Conservation (phyloP, 192 early-diverging fungal species). For the Backusella tarrabulga region DNA sequence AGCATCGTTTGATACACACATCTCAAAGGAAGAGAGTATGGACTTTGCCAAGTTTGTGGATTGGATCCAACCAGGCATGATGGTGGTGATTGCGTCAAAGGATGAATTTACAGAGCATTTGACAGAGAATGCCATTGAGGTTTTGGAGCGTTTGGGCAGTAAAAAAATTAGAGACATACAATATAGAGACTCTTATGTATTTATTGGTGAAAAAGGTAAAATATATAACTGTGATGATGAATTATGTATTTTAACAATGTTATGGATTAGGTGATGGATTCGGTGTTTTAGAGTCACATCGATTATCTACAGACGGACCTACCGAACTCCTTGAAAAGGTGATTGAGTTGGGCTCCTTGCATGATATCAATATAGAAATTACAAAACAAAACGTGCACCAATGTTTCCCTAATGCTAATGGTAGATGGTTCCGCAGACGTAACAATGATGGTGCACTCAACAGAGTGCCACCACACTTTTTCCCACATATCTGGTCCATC, state of each 20-base stretch:
- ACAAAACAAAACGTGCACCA: conserved; percentile 36
- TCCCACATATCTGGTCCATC: conserved; percentile 73
- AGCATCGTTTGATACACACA: conserved; percentile 71
- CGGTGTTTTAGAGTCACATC: conserved; percentile 52
- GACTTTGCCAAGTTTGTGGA: conserved; percentile 67
- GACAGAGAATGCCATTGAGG: conserved; percentile 52
- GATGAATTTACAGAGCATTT: conserved; percentile 73
- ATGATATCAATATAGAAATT: conserved; percentile 46
- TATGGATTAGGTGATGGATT: background rate
- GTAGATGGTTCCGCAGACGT: conserved; percentile 68
- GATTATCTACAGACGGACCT: conserved; percentile 47
- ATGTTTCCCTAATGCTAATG: conserved; percentile 49
- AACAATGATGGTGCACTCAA: conserved; percentile 84
- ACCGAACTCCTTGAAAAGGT: conserved; percentile 53
- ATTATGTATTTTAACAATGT: too few species aligned
- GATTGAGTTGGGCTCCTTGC: conserved; percentile 45
- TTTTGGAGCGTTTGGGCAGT: conserved; percentile 64
- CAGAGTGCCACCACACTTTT: conserved; percentile 74
- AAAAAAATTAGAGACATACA: conserved; percentile 47
- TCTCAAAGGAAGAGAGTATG: conserved; percentile 54
- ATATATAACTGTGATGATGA: too few species aligned
- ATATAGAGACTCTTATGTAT: conserved; percentile 78
- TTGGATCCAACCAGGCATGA: conserved; percentile 59
- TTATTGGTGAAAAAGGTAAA: conserved; percentile 77
- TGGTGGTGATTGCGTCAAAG: conserved; percentile 59